Conservation (phyloP, 2,329 filamentous ascomycete species). For the Aplosporella prunicola region DNA sequence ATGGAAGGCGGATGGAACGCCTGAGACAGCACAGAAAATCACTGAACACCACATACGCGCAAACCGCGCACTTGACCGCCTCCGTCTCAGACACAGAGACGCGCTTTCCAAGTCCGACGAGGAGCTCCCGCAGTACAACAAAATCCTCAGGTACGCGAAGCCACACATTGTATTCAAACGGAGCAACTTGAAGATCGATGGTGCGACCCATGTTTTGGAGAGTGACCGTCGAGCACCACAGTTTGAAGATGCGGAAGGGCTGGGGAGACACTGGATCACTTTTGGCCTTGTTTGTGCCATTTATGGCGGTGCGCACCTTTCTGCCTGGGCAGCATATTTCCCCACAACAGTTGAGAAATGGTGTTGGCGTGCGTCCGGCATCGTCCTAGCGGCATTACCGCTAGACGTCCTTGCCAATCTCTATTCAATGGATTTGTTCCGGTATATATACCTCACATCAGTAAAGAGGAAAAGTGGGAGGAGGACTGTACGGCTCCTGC, state of each 20-base stretch:
- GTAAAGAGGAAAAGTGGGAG: neutral
- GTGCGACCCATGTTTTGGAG: too few relatives aligned
- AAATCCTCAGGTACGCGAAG: too few relatives aligned
- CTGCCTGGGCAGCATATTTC: slow-evolving; percentile 19
- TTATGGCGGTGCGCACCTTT: slow-evolving; percentile 21
- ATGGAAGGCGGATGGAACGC: neutral
- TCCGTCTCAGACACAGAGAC: slow-evolving; percentile 1
- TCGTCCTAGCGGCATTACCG: slow-evolving; percentile 1
- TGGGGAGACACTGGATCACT: too few relatives aligned
- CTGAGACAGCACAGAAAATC: neutral
- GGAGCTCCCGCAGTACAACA: too few relatives aligned
- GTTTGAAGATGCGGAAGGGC: too few relatives aligned
- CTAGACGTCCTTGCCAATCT: neutral
- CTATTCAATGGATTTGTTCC: neutral
- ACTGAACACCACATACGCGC: slow-evolving; percentile 3
- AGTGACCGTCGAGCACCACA: too few relatives aligned
- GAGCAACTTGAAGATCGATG: too few relatives aligned
- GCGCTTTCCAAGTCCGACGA: too few relatives aligned
- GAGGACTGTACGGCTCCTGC: neutral
- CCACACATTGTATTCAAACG: too few relatives aligned
- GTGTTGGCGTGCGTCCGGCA: slow-evolving; percentile 16
- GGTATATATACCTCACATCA: neutral
- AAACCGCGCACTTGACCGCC: slow-evolving; percentile 5
- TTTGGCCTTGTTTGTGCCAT: neutral
- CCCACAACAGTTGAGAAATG: slow-evolving; percentile 15